A percentile compares a stretch with the other conserved stretches of the same genome.
phyloP scores from a whole-genome alignment of 495 filamentous ascomycete genomes.

The Sordaria brevicollis region DNA sequence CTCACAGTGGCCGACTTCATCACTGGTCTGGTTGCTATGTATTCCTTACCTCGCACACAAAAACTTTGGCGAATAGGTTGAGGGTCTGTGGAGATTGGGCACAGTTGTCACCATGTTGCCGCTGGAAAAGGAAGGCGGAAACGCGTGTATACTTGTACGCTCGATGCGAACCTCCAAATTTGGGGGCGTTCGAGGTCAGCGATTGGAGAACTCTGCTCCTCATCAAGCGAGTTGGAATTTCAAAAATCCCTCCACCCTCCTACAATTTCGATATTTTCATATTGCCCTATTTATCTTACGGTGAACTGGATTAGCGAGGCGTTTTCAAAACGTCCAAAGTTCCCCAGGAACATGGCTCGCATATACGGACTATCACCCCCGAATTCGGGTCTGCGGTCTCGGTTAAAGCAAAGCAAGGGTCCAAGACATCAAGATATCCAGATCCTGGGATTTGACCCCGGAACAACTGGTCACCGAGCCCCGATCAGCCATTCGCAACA shows the following conservation, averaged over 20 bases:
- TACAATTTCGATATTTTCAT: background rate
- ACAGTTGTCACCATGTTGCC: background rate
- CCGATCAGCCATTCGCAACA: background rate
- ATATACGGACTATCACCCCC: background rate
- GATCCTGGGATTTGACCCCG: background rate
- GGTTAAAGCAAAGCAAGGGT: background rate
- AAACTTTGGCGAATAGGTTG: background rate
- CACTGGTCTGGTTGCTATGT: background rate
- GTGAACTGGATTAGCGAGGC: background rate
- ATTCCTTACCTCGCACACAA: background rate
- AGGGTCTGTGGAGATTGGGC: background rate
- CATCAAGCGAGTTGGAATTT: background rate
- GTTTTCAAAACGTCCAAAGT: background rate
- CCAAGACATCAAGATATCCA: background rate
- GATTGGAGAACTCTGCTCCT: background rate
- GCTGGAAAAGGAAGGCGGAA: background rate
- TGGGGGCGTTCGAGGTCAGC: background rate
- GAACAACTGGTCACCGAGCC: background rate
- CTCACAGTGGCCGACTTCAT: background rate
- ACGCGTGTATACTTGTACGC: background rate
- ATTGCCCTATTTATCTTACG: too few relatives aligned
- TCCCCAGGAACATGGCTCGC: background rate
- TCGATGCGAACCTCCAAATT: background rate
- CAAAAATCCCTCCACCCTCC: background rate
- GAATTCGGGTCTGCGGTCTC: background rate